phyloP scores from a whole-genome alignment of 805 yeast genomes.

The Spathaspora arborariae region DNA sequence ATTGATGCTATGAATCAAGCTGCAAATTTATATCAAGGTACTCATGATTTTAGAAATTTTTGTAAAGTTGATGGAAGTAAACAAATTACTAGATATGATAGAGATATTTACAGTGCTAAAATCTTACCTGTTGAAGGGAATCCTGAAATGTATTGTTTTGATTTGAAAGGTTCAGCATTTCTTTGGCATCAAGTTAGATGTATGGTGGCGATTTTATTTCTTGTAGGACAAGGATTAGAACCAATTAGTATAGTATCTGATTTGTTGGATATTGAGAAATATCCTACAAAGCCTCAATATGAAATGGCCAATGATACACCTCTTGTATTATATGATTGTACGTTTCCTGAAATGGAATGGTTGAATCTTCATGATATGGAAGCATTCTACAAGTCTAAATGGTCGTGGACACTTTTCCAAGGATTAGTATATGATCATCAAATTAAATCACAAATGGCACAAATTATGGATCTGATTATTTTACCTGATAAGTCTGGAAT shows the following conservation, averaged over 20 bases:
- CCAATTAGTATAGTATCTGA: slow-evolving; percentile 50
- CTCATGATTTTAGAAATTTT: slow-evolving; percentile 88
- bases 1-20: slow-evolving; percentile 67
- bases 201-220: slow-evolving; percentile 80
- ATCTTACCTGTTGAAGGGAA: slow-evolving; percentile 38
- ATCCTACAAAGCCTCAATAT: slow-evolving; percentile 71
- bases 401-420: slow-evolving; percentile 34
- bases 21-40: slow-evolving; percentile 60
- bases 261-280: slow-evolving; percentile 52
- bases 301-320: slow-evolving; percentile 92
- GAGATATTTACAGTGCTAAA: slow-evolving; percentile 55
- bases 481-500: slow-evolving; percentile 12
- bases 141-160: slow-evolving; percentile 59
- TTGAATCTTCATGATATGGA: slow-evolving; percentile 26
- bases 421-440: slow-evolving; percentile 55
- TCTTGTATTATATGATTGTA: slow-evolving; percentile 80
- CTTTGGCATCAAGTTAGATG: slow-evolving; percentile 98
- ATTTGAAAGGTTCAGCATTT: slow-evolving; percentile 83
- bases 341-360: slow-evolving; percentile 73
- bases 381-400: slow-evolving; percentile 20
- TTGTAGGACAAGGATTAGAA: slow-evolving; percentile 79
- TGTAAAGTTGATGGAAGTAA: slow-evolving; percentile 94
- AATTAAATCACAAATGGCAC: slow-evolving; percentile 51
- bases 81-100: slow-evolving; percentile 75
- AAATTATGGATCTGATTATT: slow-evolving; percentile 42